These are phyloP conservation scores for Penicillium simplicissimum DNA, from an alignment of 495 filamentous ascomycete genomes.

Conservation along the genomic window DNA sequence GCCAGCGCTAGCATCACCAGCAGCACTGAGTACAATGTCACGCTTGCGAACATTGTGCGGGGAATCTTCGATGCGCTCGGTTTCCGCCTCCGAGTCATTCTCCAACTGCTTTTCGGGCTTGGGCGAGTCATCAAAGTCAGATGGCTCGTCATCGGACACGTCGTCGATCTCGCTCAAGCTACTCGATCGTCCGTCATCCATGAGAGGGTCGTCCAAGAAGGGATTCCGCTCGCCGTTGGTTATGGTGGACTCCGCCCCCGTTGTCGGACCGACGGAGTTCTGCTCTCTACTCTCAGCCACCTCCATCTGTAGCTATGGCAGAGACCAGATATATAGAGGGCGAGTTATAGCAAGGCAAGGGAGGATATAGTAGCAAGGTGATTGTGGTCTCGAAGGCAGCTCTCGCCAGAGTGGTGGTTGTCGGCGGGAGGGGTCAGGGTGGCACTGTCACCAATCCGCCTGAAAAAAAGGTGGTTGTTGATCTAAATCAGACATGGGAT, in stretches of 20 bases:
- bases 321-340: not conserved
- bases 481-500: conserved; percentile 21
- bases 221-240: conserved; percentile 44
- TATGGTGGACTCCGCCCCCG: conserved; percentile 35
- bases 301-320: conserved; percentile 36
- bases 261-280: conserved; percentile 35
- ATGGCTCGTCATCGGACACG: conserved; percentile 58
- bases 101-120: conserved; percentile 48
- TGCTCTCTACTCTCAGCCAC: conserved; percentile 45
- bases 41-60: conserved; percentile 69
- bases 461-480: conserved; percentile 9
- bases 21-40: conserved; percentile 59
- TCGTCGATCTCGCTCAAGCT: conserved; percentile 95
- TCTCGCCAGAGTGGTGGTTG: conserved; percentile 19
- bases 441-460: conserved; percentile 25
- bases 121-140: conserved; percentile 52
- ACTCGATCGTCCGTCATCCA: conserved; percentile 56
- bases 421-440: conserved; percentile 28
- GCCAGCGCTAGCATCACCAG: conserved; percentile 52
- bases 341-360: not conserved
- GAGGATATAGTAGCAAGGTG: conserved; percentile 4
- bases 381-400: conserved; percentile 12
- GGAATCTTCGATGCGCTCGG: conserved; percentile 90
- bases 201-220: conserved; percentile 40
- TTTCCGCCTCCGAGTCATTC: conserved; percentile 97